Evolutionary conservation across 2,329 filamentous ascomycete species (phyloP).

Genomic region (Exophiala sp.): DNA sequence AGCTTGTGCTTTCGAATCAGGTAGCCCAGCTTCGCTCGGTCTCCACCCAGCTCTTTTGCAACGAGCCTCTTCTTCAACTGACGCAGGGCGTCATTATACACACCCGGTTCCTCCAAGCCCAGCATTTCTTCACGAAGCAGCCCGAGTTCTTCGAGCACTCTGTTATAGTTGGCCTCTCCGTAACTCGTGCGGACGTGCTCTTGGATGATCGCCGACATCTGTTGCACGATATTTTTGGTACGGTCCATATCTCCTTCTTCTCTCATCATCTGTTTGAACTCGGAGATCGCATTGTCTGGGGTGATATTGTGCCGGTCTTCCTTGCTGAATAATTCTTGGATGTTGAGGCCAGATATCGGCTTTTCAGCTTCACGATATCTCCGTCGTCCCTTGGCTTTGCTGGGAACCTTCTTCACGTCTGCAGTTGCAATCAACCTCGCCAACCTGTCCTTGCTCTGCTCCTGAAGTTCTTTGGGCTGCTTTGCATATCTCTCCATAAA

Average conservation of each 20-base stretch:
- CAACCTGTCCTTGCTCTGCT: conserved; percentile 56
- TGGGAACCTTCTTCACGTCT: conserved; percentile 83
- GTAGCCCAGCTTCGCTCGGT: conserved; percentile 80
- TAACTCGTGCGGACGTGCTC: conserved; percentile 68
- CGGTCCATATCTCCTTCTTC: conserved; percentile 57
- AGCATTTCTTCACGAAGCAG: conserved; percentile 75
- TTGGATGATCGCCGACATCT: conserved; percentile 70
- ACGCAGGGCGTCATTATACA: conserved; percentile 72
- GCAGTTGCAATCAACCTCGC: conserved; percentile 64
- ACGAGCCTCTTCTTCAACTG: conserved; percentile 70
- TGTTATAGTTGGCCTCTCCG: conserved; percentile 70
- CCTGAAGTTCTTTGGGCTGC: conserved; percentile 65
- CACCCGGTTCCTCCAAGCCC: conserved; percentile 67
- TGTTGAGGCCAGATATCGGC: conserved; percentile 84
- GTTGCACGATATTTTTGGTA: conserved; percentile 65
- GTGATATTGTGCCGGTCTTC: conserved; percentile 55
- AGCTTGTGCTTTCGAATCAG: conserved; percentile 63
- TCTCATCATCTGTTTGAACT: conserved; percentile 78
- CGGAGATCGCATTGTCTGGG: conserved; percentile 75
- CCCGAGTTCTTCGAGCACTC: conserved; percentile 70
- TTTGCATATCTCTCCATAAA: conserved; percentile 56
- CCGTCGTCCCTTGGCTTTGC: conserved; percentile 72
- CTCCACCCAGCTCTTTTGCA: conserved; percentile 67
- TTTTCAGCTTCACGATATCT: conserved; percentile 66
- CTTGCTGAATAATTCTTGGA: conserved; percentile 72